Evolutionary conservation across 768 basidiomycete species (phyloP).

Genomic region (Boletellus ananas): DNA sequence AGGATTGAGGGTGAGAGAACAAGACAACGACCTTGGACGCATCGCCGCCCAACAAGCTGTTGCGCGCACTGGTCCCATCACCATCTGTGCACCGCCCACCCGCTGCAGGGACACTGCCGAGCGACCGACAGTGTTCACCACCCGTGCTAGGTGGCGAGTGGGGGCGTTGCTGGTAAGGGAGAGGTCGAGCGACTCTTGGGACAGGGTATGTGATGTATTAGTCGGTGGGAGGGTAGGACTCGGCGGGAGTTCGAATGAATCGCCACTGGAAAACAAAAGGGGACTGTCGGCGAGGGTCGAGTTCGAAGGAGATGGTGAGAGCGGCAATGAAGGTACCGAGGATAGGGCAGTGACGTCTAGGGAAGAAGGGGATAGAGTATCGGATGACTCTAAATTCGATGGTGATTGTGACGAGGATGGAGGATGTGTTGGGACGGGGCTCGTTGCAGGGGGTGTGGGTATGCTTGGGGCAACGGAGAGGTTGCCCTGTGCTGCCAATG

Average conservation of each 20-base stretch:
- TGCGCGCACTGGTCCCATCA: constrained; percentile 22
- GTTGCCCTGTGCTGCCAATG: constrained; percentile 58
- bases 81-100: constrained; percentile 54
- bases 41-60: constrained; percentile 14
- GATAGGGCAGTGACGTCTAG: constrained; percentile 26
- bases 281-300: constrained; percentile 37
- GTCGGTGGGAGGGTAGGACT: constrained; percentile 36
- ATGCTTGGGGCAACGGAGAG: constrained; percentile 19
- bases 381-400: constrained; percentile 21
- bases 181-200: constrained; percentile 29
- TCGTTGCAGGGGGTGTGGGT: constrained; percentile 14
- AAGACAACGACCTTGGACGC: constrained; percentile 35
- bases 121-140: constrained; percentile 68
- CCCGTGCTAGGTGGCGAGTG: constrained; percentile 99
- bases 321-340: constrained; percentile 33
- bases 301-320: constrained; percentile 43
- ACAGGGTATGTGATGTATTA: constrained; percentile 25
- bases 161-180: constrained; percentile 43
- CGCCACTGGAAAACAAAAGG: constrained; percentile 22
- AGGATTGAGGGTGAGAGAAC: constrained; percentile 15
- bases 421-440: constrained; percentile 16
- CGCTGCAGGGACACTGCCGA: constrained; percentile 87
- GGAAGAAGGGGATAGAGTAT: constrained; percentile 23
- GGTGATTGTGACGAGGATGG: constrained; percentile 15
- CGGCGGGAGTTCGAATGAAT: constrained; percentile 32